Percentiles rank a stretch among this genome's conserved stretches.
Evolutionary conservation across 257 asterid genomes (phyloP).

Genomic region (Buddleja alternifolia): DNA sequence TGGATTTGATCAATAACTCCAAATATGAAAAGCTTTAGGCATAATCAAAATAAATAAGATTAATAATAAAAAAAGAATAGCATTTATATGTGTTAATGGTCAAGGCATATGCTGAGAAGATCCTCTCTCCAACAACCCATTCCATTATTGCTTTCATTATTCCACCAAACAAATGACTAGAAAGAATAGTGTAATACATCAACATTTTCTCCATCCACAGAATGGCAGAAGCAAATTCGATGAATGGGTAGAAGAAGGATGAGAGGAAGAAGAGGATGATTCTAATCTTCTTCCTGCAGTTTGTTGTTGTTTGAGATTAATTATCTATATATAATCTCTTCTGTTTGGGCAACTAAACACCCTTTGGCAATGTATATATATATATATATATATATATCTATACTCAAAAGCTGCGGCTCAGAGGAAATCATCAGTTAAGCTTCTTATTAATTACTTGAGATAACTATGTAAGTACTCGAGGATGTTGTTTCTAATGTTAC

Average conservation of each 20-base stretch:
- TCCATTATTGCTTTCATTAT: constrained; percentile 13
- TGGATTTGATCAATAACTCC: too few relatives aligned
- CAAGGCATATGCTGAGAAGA: constrained; percentile 59
- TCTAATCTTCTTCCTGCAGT: background rate
- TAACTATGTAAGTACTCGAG: too few relatives aligned
- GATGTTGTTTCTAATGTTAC: too few relatives aligned
- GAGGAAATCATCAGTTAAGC: too few relatives aligned
- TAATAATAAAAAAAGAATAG: constrained; percentile 24
- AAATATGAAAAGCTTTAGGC: background rate
- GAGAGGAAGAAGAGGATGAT: background rate
- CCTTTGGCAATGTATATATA: constrained; percentile 60
- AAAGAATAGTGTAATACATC: too few relatives aligned
- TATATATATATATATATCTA: too few relatives aligned
- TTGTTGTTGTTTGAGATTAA: constrained; percentile 2
- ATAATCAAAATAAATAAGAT: background rate
- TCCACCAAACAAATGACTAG: too few relatives aligned
- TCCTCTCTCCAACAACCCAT: constrained; percentile 39
- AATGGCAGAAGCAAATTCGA: background rate
- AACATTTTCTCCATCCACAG: too few relatives aligned
- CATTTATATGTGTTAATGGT: constrained; percentile 38
- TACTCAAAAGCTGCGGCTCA: background rate
- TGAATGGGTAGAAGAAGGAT: background rate
- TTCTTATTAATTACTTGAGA: too few relatives aligned
- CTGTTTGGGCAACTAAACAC: constrained; percentile 58
- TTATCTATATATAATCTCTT: background rate